Percentiles rank a stretch among this genome's conserved stretches.
Conservation (phyloP, 1,284 basidiomycete genomes). For the Tetrapyrgos nigripes region DNA sequence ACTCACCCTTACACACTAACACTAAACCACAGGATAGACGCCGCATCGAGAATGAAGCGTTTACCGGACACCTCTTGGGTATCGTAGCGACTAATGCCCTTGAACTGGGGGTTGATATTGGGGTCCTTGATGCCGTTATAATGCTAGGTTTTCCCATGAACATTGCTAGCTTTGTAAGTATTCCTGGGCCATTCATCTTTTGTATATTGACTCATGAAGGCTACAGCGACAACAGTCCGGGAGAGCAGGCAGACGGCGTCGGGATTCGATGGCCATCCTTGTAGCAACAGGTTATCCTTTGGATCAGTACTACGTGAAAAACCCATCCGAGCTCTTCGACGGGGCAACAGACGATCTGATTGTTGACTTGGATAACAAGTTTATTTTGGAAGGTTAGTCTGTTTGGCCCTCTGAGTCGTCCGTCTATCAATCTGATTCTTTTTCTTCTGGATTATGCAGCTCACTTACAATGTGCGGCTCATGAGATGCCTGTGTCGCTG, state of each 20-base stretch:
- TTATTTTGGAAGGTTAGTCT: conserved; percentile 69
- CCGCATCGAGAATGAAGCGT: conserved; percentile 86
- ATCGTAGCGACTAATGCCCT: conserved; percentile 93
- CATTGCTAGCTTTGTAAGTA: conserved; percentile 76
- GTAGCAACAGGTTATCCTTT: conserved; percentile 77
- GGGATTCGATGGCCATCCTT: conserved; percentile 84
- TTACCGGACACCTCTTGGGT: conserved; percentile 82
- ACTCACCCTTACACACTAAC: neutral
- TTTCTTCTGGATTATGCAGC: conserved; percentile 38
- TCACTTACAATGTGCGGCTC: conserved; percentile 88
- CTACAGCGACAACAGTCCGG: conserved; percentile 86
- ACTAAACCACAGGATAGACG: conserved; percentile 69
- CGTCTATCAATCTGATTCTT: neutral
- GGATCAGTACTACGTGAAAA: conserved; percentile 80
- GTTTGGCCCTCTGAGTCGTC: neutral
- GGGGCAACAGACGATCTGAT: conserved; percentile 67
- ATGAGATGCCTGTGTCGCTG: conserved; percentile 82
- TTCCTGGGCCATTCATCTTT: neutral
- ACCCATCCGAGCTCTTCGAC: conserved; percentile 77
- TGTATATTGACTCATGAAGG: conserved; percentile 5
- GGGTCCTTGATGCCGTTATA: conserved; percentile 86
- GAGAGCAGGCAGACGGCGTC: conserved; percentile 83
- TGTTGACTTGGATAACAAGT: conserved; percentile 78
- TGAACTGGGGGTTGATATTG: conserved; percentile 93
- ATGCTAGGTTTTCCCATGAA: conserved; percentile 88